phyloP scores from a whole-genome alignment of 2,329 filamentous ascomycete species.

The Colletotrichum sansevieriae region DNA sequence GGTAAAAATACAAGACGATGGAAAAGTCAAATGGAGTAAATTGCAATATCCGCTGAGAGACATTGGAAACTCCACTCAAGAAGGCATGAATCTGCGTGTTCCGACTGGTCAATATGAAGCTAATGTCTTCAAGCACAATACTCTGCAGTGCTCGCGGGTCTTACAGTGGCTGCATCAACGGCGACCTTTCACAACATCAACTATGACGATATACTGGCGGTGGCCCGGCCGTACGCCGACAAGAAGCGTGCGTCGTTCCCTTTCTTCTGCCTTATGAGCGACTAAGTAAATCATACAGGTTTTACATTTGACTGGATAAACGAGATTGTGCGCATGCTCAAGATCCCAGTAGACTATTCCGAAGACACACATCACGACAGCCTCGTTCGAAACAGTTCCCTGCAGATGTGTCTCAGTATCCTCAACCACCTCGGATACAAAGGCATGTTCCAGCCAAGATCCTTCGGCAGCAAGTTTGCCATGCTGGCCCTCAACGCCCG shows the following conservation, averaged over 20 bases:
- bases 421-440: constrained; percentile 83
- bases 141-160: constrained; percentile 70
- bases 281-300: constrained; percentile 52
- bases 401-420: constrained; percentile 83
- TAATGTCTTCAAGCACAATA: constrained; percentile 60
- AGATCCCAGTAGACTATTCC: constrained; percentile 84
- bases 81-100: constrained; percentile 54
- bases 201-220: constrained; percentile 79
- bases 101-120: constrained; percentile 39
- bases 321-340: constrained; percentile 77
- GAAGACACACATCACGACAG: constrained; percentile 79
- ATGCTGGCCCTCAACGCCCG: constrained; percentile 82
- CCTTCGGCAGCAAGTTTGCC: constrained; percentile 79
- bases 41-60: constrained; percentile 64
- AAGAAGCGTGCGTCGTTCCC: constrained; percentile 50
- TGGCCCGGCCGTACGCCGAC: constrained; percentile 66
- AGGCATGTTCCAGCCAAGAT: constrained; percentile 71
- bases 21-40: constrained; percentile 70
- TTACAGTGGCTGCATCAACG: constrained; percentile 66
- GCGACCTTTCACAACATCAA: constrained; percentile 61
- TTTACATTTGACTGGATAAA: constrained; percentile 73
- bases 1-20: constrained; percentile 69
- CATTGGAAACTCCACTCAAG: constrained; percentile 61
- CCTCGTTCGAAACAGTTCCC: constrained; percentile 77
- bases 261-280: neutral